Evolutionary conservation across 352 stramenopile genomes (phyloP), one percentile per base, ranked within the genome.

Genomic region (Globisporangium paddicum): DNA sequence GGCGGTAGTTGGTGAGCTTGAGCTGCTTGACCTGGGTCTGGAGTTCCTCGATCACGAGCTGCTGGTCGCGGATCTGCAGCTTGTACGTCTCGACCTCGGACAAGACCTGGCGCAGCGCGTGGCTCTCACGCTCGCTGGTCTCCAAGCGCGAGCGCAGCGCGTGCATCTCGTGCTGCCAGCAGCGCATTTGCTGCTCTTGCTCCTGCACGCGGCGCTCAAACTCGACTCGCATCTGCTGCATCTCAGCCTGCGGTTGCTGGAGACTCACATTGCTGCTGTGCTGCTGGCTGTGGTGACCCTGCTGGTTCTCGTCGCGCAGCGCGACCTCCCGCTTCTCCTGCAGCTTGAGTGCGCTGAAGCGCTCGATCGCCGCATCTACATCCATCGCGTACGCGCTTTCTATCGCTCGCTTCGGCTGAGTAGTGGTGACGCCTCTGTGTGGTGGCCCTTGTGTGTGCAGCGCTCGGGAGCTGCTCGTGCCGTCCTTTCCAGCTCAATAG

Each of bases 1-100:
- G 63, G 21, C 78, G 64, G 55, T 87, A 86, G 66, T 91, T 91
- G 25, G 72, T 81, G 18, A 85, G 47, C 1, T 79, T 76, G 16
- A 91, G 63, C 58, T 87, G 76, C 63, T 85, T 86, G 28, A 89
- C 78, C 62, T 91, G 73, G n/a, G 66, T 60, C 65, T 86, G 77
- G 8, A 91, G 68, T 30, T 84, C 68, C 6, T 89, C 69, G 37
- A 91, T 87, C 62, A 85, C 72, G 44, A 85, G 55, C 58, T 89
- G 65, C 63, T 90, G 82, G 55, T 84, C 75, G 37, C 75, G 64
- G 10, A 76, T 45, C 52, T 89, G 72, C 37, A 69, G 69, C 25
- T 68, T 42, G 52, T 77, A 75, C 62, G 71, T 70, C 44, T 89
- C 73, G 41, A 70, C 57, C 23, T 77, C 64, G 35, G 62, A 60